Conservation (phyloP, 805 yeast genomes). For the Sugiyamaella qingdaonensis region DNA sequence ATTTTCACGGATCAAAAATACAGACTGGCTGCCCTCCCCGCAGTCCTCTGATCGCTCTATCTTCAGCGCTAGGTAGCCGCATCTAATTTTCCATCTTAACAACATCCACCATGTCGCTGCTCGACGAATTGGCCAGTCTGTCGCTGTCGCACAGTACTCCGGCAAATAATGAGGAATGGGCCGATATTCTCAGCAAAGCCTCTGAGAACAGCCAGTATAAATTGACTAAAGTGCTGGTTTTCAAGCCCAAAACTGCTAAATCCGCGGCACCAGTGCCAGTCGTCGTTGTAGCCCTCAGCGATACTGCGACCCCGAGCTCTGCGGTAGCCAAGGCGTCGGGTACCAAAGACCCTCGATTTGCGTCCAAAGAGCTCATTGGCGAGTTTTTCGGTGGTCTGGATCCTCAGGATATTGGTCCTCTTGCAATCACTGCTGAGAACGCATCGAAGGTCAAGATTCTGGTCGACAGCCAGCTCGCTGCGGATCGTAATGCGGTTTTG, state of each 20-base stretch:
- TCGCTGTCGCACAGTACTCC: constrained; percentile 20
- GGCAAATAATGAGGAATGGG: constrained; percentile 23
- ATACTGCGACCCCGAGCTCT: constrained; percentile 66
- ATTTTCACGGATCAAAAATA: no score
- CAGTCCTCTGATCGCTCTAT: no score
- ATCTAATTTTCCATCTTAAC: constrained; percentile 6
- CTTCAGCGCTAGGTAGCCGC: not conserved
- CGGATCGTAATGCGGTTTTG: constrained; percentile 27
- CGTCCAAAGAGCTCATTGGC: constrained; percentile 71
- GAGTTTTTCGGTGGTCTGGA: constrained; percentile 51
- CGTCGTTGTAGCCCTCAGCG: constrained; percentile 67
- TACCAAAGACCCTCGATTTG: constrained; percentile 83
- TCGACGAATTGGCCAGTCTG: constrained; percentile 13
- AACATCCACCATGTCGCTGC: constrained; percentile 1
- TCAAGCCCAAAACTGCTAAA: constrained; percentile 89
- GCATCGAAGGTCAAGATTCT: constrained; percentile 59
- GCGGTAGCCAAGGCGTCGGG: constrained; percentile 61
- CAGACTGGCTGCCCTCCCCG: no score
- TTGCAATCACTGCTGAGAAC: constrained; percentile 36
- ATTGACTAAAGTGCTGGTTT: constrained; percentile 66
- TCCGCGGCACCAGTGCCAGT: constrained; percentile 74
- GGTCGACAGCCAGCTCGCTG: constrained; percentile 44
- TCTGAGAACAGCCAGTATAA: not conserved
- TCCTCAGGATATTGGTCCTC: constrained; percentile 39
- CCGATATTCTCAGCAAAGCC: constrained; percentile 10